phyloP scores from a whole-genome alignment of 805 yeast genomes.

The Phaffomyces opuntiae region DNA sequence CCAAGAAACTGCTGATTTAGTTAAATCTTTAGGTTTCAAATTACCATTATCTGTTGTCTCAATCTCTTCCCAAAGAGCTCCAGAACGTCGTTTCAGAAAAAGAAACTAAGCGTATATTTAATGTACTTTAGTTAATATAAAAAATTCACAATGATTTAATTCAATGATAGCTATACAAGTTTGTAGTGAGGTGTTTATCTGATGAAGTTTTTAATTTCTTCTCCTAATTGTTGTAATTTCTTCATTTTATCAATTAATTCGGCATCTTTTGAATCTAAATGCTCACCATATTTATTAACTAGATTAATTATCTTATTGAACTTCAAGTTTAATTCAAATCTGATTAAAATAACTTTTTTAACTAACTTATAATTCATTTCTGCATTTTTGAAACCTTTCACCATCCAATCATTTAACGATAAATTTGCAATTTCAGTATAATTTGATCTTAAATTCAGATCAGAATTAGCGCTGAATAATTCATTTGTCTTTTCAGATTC shows the following conservation, averaged over 20 bases:
- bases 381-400: constrained; percentile 26
- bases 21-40: constrained; percentile 87
- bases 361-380: constrained; percentile 29
- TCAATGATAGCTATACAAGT: not conserved
- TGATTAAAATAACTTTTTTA: constrained; percentile 28
- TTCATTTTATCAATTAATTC: constrained; percentile 28
- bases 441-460: constrained; percentile 15
- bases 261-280: constrained; percentile 26
- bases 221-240: constrained; percentile 35
- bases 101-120: constrained; percentile 50
- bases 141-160: constrained; percentile 2
- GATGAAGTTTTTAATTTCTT: constrained; percentile 31
- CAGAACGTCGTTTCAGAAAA: constrained; percentile 86
- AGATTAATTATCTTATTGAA: constrained; percentile 32
- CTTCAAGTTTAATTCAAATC: constrained; percentile 34
- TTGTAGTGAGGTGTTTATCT: constrained; percentile 9
- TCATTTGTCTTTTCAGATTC: constrained; percentile 1
- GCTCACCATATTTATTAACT: constrained; percentile 30
- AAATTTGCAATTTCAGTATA: constrained; percentile 23
- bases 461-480: constrained; percentile 2
- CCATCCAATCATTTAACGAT: constrained; percentile 31
- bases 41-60: constrained; percentile 80
- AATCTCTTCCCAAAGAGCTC: constrained; percentile 82
- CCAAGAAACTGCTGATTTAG: constrained; percentile 92
- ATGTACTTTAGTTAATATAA: constrained; percentile 6